Percentiles rank a stretch among this genome's conserved stretches.
Evolutionary conservation across 192 early-diverging fungal species (phyloP).

Genomic region (Rhizoclosmatium globosum): DNA sequence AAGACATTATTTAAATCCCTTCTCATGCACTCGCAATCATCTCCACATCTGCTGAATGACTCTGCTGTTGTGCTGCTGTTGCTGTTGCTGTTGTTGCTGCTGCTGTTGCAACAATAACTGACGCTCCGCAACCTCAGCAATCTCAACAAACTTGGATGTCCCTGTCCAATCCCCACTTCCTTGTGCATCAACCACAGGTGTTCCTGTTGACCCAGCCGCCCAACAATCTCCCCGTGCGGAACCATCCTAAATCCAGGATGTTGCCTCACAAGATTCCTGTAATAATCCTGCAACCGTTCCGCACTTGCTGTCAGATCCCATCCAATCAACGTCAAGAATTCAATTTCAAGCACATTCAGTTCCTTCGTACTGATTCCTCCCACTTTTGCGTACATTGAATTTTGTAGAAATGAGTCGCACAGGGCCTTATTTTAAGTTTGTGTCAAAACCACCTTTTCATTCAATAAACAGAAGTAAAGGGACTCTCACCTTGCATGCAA

Average conservation of each 20-base stretch:
- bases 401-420: slow-evolving; percentile 58
- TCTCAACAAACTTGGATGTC: slow-evolving; percentile 24
- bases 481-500: slow-evolving; percentile 37
- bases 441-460: not conserved
- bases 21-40: not conserved
- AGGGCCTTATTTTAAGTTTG: slow-evolving; percentile 34
- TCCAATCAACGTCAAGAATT: slow-evolving; percentile 82
- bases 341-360: slow-evolving; percentile 90
- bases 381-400: slow-evolving; percentile 93
- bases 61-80: slow-evolving; percentile 7
- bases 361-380: slow-evolving; percentile 94
- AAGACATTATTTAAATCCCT: not conserved
- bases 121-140: slow-evolving; percentile 22
- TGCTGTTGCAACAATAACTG: not conserved
- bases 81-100: slow-evolving; percentile 5
- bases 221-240: slow-evolving; percentile 17
- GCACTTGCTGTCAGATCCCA: slow-evolving; percentile 87
- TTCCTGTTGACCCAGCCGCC: not conserved
- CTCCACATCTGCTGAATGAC: not conserved
- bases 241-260: slow-evolving; percentile 47
- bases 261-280: slow-evolving; percentile 87
- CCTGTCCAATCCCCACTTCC: slow-evolving; percentile 27
- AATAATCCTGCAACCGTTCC: slow-evolving; percentile 89
- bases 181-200: not conserved
- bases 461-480: not conserved